phyloP scores from a whole-genome alignment of 164 flowering plant species.

The Vitis rotundifolia region DNA sequence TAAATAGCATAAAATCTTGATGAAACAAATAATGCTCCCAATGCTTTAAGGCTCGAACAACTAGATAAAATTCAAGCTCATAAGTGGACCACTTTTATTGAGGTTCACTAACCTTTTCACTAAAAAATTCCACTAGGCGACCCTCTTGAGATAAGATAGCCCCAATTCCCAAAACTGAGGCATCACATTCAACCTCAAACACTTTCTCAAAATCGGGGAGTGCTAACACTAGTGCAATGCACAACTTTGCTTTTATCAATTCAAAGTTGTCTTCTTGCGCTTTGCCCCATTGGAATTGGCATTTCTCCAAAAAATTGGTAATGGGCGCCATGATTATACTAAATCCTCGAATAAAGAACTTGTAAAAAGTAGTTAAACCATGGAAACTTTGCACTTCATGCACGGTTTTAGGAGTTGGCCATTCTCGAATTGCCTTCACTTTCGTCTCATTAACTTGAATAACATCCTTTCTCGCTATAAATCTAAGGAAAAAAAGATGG shows the following conservation, averaged over 20 bases:
- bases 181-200: constrained; percentile 13
- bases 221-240: background rate
- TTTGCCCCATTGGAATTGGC: background rate
- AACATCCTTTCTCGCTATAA: background rate
- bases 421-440: background rate
- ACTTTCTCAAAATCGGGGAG: constrained; percentile 6
- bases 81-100: background rate
- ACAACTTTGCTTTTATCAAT: background rate
- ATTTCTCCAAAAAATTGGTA: constrained; percentile 2
- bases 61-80: constrained; percentile 7
- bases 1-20: constrained; percentile 7
- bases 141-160: constrained; percentile 6
- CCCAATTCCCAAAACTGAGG: background rate
- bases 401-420: background rate
- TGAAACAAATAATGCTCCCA: constrained; percentile 9
- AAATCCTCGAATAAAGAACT: too few relatives aligned
- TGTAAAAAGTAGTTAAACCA: background rate
- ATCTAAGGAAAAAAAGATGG: background rate
- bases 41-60: background rate
- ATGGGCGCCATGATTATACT: background rate
- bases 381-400: background rate
- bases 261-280: background rate
- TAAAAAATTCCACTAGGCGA: constrained; percentile 1
- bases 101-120: constrained; percentile 16
- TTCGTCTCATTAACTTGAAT: constrained; percentile 1